A percentile compares a stretch with the other conserved stretches of the same genome.
Conservation (phyloP, 2,329 filamentous ascomycete genomes). For the Alternaria sp. region DNA sequence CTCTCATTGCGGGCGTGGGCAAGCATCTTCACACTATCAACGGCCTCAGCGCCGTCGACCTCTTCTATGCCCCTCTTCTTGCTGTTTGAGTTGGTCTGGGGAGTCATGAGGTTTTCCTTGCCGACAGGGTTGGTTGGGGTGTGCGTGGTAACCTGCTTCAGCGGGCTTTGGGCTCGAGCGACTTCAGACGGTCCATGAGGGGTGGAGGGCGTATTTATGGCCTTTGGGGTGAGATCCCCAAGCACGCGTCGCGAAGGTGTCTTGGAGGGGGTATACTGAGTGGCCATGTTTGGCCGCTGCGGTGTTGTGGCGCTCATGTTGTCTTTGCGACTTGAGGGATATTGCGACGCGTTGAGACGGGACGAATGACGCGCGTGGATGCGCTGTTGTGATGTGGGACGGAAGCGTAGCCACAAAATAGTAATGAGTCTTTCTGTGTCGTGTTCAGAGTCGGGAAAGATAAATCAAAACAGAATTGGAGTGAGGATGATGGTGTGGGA, state of each 20-base stretch:
- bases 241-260: slow-evolving; percentile 43
- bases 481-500: slow-evolving; percentile 19
- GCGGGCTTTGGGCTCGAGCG: slow-evolving; percentile 38
- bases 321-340: slow-evolving; percentile 15
- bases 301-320: slow-evolving; percentile 31
- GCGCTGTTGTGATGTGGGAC: background rate
- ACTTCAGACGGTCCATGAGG: slow-evolving; percentile 30
- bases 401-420: background rate
- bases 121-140: slow-evolving; percentile 27
- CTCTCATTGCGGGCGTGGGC: slow-evolving; percentile 29
- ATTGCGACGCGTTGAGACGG: slow-evolving; percentile 29
- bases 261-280: slow-evolving; percentile 35
- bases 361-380: slow-evolving; percentile 11
- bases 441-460: background rate
- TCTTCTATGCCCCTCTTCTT: slow-evolving; percentile 47
- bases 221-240: slow-evolving; percentile 42
- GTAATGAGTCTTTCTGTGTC: slow-evolving; percentile 7
- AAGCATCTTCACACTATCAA: slow-evolving; percentile 34
- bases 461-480: background rate
- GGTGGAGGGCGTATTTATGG: slow-evolving; percentile 43
- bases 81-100: slow-evolving; percentile 25
- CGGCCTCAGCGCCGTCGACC: slow-evolving; percentile 41
- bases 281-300: slow-evolving; percentile 31
- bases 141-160: slow-evolving; percentile 41
- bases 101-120: slow-evolving; percentile 38